A percentile compares a stretch with the other conserved stretches of the same genome.
Conservation (phyloP, 345 rosid genomes). For the Lepidium africanum region DNA sequence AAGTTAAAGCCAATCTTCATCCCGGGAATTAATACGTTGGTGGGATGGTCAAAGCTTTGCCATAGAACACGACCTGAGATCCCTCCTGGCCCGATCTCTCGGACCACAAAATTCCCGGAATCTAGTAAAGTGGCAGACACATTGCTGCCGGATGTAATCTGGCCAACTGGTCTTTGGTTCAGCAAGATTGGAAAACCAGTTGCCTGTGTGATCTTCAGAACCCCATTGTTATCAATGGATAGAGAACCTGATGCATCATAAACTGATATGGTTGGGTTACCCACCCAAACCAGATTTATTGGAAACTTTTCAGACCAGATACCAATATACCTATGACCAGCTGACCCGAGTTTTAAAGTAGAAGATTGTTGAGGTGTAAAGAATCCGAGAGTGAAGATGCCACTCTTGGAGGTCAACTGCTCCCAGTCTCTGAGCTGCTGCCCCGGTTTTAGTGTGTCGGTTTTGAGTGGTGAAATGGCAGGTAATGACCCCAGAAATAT, state of each 20-base stretch:
- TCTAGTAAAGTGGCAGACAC: slow-evolving; percentile 41
- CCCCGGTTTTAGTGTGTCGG: slow-evolving; percentile 36
- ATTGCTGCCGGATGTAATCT: not conserved
- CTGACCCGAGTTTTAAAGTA: slow-evolving; percentile 17
- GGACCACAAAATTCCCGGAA: slow-evolving; percentile 44
- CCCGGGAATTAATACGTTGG: slow-evolving; percentile 45
- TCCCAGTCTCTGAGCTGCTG: slow-evolving; percentile 55
- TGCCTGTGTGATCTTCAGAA: slow-evolving; percentile 35
- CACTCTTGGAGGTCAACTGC: slow-evolving; percentile 38
- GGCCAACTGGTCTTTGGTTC: slow-evolving; percentile 21
- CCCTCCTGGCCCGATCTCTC: slow-evolving; percentile 21
- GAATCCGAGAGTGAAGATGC: slow-evolving; percentile 49
- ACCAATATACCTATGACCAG: slow-evolving; percentile 44
- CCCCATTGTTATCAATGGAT: slow-evolving; percentile 34
- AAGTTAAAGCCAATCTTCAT: slow-evolving; percentile 57
- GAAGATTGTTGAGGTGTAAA: slow-evolving; percentile 37
- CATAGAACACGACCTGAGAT: slow-evolving; percentile 36
- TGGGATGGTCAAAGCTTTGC: slow-evolving; percentile 66
- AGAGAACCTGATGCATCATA: slow-evolving; percentile 53
- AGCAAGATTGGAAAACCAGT: slow-evolving; percentile 28
- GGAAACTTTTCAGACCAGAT: slow-evolving; percentile 39
- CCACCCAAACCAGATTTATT: slow-evolving; percentile 47
- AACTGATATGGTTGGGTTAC: slow-evolving; percentile 37
- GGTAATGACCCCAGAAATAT: not conserved
- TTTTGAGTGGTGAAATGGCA: slow-evolving; percentile 8